These are phyloP conservation scores for Agaricus sinodeliciosus DNA, from an alignment of 768 basidiomycete species.

Conservation along the genomic window DNA sequence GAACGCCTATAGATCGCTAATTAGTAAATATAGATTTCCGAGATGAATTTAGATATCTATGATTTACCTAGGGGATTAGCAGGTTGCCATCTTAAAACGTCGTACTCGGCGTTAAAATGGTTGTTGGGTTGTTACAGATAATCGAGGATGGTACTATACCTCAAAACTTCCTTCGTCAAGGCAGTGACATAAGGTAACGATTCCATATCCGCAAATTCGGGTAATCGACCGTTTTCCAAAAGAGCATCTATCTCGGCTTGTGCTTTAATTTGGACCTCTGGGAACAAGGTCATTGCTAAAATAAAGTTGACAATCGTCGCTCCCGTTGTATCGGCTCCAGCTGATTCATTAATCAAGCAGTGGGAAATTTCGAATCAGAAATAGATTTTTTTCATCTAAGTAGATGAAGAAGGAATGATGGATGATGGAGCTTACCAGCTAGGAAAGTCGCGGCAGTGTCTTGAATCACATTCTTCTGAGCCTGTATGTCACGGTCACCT, in stretches of 20 bases:
- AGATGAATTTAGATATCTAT: background rate
- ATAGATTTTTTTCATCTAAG: background rate
- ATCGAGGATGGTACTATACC: conserved; percentile 6
- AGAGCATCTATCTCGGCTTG: conserved; percentile 35
- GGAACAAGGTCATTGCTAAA: conserved; percentile 32
- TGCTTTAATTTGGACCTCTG: conserved; percentile 28
- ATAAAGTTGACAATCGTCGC: conserved; percentile 25
- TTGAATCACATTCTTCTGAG: conserved; percentile 20
- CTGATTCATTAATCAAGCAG: conserved; percentile 10
- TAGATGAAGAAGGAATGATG: background rate
- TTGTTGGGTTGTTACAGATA: too few relatives aligned
- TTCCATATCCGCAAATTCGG: conserved; percentile 28
- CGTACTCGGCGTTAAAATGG: background rate
- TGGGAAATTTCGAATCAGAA: conserved; percentile 4
- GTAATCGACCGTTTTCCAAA: conserved; percentile 28
- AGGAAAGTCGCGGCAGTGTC: conserved; percentile 36
- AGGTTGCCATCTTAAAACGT: conserved; percentile 21
- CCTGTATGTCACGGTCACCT: conserved; percentile 13
- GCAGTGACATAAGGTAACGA: conserved; percentile 32
- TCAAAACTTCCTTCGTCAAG: conserved; percentile 29
- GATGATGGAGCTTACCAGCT: conserved; percentile 15
- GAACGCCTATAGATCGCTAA: conserved; percentile 15
- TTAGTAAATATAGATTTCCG: background rate
- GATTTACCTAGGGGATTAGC: conserved; percentile 22
- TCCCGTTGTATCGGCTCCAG: conserved; percentile 22